Percentiles rank a stretch among this genome's conserved stretches.
Evolutionary conservation across 2,329 filamentous ascomycete genomes (phyloP).

Genomic region (Magnaporthiopsis rhizophila): DNA sequence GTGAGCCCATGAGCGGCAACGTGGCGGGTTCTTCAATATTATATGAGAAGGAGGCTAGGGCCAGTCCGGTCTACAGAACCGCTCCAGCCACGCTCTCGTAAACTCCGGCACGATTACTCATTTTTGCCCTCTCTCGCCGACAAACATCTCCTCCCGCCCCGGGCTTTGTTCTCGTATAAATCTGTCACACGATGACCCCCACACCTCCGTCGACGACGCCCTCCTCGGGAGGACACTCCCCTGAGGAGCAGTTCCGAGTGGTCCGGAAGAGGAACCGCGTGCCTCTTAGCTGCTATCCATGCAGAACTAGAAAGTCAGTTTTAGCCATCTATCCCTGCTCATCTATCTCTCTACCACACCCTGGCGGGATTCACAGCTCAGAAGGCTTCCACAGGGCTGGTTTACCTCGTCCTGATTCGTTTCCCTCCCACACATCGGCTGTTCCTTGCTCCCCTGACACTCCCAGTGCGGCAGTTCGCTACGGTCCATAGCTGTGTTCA

Average conservation of each 20-base stretch:
- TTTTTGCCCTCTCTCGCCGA: not conserved
- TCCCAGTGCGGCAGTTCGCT: not conserved
- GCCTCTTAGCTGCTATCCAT: constrained; percentile 85
- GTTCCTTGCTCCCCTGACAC: not conserved
- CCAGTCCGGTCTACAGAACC: not conserved
- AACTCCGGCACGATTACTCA: constrained; percentile 7
- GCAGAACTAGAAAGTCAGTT: constrained; percentile 80
- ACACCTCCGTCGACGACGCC: constrained; percentile 72
- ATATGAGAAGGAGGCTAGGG: not conserved
- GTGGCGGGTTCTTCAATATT: not conserved
- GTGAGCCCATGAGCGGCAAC: not conserved
- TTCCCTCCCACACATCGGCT: not conserved
- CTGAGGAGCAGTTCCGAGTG: constrained; percentile 78
- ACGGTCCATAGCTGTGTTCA: not conserved
- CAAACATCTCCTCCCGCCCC: not conserved
- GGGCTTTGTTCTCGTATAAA: not conserved
- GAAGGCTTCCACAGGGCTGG: not conserved
- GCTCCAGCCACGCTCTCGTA: constrained; percentile 4
- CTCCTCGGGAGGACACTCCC: constrained; percentile 68
- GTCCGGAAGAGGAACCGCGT: constrained; percentile 89
- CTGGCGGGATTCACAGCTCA: not conserved
- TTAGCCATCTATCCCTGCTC: not conserved
- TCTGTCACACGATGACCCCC: constrained; percentile 51
- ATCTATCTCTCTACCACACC: not conserved
- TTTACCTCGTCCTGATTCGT: not conserved